phyloP scores from a whole-genome alignment of 768 basidiomycete species.

The Postia placenta region DNA sequence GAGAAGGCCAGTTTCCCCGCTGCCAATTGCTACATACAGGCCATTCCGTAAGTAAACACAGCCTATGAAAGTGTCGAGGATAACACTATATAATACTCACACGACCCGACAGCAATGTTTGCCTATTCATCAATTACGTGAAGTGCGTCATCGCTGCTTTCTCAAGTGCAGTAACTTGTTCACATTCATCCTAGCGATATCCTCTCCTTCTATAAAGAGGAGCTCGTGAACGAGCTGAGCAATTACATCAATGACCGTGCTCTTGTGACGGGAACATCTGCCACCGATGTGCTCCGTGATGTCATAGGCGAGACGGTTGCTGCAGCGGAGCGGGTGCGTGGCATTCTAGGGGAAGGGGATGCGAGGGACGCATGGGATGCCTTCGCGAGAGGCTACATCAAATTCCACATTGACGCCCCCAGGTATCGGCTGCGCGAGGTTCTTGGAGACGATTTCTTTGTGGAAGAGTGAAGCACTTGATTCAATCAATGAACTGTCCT shows the following conservation, averaged over 20 bases:
- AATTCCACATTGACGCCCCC: too few relatives aligned
- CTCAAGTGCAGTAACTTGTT: slow-evolving; percentile 7
- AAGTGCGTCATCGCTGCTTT: neutral
- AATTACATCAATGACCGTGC: slow-evolving; percentile 14
- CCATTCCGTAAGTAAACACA: neutral
- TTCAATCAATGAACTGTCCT: too few relatives aligned
- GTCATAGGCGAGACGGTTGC: slow-evolving; percentile 11
- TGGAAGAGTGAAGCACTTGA: too few relatives aligned
- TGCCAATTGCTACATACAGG: neutral
- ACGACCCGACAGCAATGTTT: slow-evolving; percentile 4
- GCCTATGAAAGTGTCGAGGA: too few relatives aligned
- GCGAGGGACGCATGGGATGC: slow-evolving; percentile 4
- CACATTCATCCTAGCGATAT: too few relatives aligned
- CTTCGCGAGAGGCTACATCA: slow-evolving; percentile 1
- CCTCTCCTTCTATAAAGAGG: too few relatives aligned
- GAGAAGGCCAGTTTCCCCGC: neutral
- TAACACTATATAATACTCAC: too few relatives aligned
- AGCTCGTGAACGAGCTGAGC: slow-evolving; percentile 7
- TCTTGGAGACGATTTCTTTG: neutral
- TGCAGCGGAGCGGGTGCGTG: neutral
- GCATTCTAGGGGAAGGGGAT: slow-evolving; percentile 2
- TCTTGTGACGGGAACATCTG: neutral
- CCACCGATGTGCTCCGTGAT: slow-evolving; percentile 1
- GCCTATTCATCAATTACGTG: neutral
- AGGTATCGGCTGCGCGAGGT: slow-evolving; percentile 4